Evolutionary conservation across 2,329 filamentous ascomycete species (phyloP).

Genomic region (Exophiala oligosperma): DNA sequence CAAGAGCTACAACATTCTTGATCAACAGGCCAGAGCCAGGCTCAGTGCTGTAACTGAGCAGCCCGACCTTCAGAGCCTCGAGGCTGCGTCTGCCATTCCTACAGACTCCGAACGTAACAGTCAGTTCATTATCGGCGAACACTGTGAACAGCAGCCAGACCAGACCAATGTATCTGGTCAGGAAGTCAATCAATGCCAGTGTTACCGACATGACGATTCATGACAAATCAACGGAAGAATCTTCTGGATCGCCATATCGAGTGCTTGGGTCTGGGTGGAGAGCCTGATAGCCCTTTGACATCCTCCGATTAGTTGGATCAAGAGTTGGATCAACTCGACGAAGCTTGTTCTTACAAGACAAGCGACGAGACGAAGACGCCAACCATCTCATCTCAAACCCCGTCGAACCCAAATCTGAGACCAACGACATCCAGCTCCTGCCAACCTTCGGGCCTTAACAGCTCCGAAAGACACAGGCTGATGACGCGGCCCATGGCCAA

Average conservation of each 20-base stretch:
- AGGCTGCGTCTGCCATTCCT: background rate
- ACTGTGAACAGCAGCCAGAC: no score
- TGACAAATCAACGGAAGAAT: constrained; percentile 30
- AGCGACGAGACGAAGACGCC: constrained; percentile 13
- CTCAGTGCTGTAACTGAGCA: constrained; percentile 21
- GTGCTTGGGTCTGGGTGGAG: constrained; percentile 25
- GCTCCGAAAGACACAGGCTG: no score
- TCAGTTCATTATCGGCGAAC: background rate
- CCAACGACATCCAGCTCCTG: background rate
- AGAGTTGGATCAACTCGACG: background rate
- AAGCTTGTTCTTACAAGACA: background rate
- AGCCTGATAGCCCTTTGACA: constrained; percentile 2
- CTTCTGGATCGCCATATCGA: constrained; percentile 31
- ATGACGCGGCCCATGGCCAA: no score
- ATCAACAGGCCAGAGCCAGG: background rate
- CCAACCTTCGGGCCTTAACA: no score
- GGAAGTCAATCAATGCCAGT: background rate
- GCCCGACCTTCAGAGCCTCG: constrained; percentile 9
- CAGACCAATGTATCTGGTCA: no score
- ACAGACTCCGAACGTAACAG: background rate
- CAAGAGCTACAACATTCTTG: no score
- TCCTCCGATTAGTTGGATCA: background rate
- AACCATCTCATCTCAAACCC: background rate
- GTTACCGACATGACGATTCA: constrained; percentile 21
- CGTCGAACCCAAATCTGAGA: constrained; percentile 2